Base-by-base conservation (phyloP, 2,329 filamentous ascomycete genomes). In the Neofusicoccum umdonicola region DNA sequence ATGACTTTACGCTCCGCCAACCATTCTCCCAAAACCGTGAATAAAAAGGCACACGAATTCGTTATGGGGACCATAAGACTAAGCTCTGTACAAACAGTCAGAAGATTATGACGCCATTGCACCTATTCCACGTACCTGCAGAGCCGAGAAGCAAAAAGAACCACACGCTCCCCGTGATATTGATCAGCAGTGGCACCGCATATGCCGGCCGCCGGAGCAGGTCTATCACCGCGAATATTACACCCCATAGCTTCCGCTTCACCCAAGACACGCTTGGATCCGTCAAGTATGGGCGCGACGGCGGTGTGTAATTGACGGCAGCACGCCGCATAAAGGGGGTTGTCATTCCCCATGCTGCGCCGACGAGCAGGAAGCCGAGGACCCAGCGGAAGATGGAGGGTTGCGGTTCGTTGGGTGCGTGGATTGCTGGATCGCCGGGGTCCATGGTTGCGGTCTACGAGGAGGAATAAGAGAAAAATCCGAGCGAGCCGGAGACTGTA, bases 1-100 rank as follows among this genome's bases (percentile, higher is more conserved):
- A 98, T 96, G 1, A 93, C 90, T 76, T 97, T 98, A 66, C 88
- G 88, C 72, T 97, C 94, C 0, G 94, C 92, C 83, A 90, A 96
- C 93, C 93, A 98, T 71, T 98, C 94, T 0, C 93, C 94, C 12
- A 97, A 73, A 1, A 97, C 93, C 0, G 94, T 98, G 73, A 97
- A 98, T n/a, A 98, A 78, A 71, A 98, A 98, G 0, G 94, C 94
- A 72, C 96, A 80, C 0, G 93, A 96, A 73, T 98, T 98, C 1
- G 94, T 93, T 67, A 98, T 95, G 1, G 94, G 94, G 0, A 98
- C 93, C 2, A 93, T 97, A 67, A 98, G 82, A 73, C 93, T 97
- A 70, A 98, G 75, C 77, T 98, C 94, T 95, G 70, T 4, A 61
- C 47, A 22, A 35, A 13, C 2, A 11, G 19, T 1, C 11, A 19